Conservation (phyloP, 352 stramenopile species). For the Nothophytophthora sp. region DNA sequence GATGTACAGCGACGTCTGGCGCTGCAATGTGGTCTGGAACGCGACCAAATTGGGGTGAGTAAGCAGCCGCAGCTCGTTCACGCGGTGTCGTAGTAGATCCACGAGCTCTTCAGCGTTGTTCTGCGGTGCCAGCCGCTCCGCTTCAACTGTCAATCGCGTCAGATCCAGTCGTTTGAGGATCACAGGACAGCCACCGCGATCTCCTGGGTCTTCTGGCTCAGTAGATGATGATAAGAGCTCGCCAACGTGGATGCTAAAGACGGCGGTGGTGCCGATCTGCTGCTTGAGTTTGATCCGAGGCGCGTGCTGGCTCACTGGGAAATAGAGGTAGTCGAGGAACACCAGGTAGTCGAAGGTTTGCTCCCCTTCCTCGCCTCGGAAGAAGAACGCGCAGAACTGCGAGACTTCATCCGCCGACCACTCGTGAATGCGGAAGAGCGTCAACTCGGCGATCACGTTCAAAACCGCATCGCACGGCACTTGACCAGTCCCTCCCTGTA, state of each 20-base stretch:
- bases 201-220: slow-evolving; percentile 3
- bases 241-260: slow-evolving; percentile 21
- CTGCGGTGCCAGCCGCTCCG: slow-evolving; percentile 5
- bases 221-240: slow-evolving; percentile 4
- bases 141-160: background rate
- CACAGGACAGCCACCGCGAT: background rate
- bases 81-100: slow-evolving; percentile 19
- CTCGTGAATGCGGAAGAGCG: slow-evolving; percentile 29
- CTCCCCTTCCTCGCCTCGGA: slow-evolving; percentile 15
- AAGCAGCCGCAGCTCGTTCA: slow-evolving; percentile 45
- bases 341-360: slow-evolving; percentile 40
- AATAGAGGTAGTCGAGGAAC: slow-evolving; percentile 63
- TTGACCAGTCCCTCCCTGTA: slow-evolving; percentile 13
- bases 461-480: slow-evolving; percentile 30
- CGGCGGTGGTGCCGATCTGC: slow-evolving; percentile 10
- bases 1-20: slow-evolving; percentile 33
- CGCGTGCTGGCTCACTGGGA: slow-evolving; percentile 26
- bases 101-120: slow-evolving; percentile 5
- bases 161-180: slow-evolving; percentile 22
- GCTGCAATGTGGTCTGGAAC: slow-evolving; percentile 41
- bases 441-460: slow-evolving; percentile 29
- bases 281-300: slow-evolving; percentile 20
- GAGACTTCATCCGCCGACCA: slow-evolving; percentile 31
- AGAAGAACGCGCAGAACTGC: slow-evolving; percentile 43
- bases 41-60: slow-evolving; percentile 43